Conservation (phyloP, 495 filamentous ascomycete genomes). For the Wilcoxina mikolae region DNA sequence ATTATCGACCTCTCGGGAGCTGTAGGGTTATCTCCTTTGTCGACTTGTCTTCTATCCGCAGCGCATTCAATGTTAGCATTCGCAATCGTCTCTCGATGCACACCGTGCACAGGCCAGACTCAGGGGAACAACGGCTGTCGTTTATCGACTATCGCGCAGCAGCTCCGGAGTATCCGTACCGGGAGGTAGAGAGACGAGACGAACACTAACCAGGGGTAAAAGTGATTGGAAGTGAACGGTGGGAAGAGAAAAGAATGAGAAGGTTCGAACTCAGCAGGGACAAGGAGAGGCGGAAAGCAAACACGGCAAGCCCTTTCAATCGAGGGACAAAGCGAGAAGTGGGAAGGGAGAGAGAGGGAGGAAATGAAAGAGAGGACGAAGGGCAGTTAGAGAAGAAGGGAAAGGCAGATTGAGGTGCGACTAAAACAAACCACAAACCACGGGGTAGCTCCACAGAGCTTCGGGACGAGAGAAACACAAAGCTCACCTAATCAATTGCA, state of each 20-base stretch:
- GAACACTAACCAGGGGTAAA: neutral
- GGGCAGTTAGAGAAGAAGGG: slow-evolving; percentile 15
- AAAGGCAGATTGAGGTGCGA: neutral
- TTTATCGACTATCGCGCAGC: too few species aligned
- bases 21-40: neutral
- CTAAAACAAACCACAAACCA: neutral
- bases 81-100: too few species aligned
- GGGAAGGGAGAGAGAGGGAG: slow-evolving; percentile 20
- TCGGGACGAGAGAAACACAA: too few species aligned
- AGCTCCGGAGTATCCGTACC: too few species aligned
- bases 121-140: too few species aligned
- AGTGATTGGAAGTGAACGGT: neutral
- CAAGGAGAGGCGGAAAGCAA: neutral
- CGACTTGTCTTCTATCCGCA: neutral
- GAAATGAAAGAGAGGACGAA: slow-evolving; percentile 13
- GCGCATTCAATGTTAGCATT: neutral
- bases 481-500: too few species aligned
- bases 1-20: neutral
- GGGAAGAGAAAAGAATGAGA: too few species aligned
- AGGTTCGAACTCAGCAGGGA: neutral
- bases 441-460: too few species aligned
- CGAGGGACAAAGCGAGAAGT: slow-evolving; percentile 12
- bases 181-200: neutral
- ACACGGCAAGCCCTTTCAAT: neutral
- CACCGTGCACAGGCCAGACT: neutral